These are phyloP conservation scores for Flammula alnicola DNA, from an alignment of 1,284 basidiomycete genomes.

Conservation along the genomic window DNA sequence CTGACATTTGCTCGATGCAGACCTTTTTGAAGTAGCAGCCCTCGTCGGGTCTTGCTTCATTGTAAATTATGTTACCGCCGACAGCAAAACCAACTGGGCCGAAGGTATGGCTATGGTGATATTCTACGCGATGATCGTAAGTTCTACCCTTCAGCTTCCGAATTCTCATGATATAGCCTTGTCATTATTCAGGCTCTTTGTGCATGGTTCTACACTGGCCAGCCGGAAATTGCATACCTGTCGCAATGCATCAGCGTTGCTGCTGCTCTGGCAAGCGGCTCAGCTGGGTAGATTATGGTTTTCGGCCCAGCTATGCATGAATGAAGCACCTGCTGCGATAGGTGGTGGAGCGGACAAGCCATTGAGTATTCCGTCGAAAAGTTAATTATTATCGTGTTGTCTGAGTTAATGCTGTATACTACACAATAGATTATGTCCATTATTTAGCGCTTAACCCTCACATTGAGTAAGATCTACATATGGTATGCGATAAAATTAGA, in stretches of 20 bases:
- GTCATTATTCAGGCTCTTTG: conserved; percentile 46
- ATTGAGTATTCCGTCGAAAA: too few species aligned
- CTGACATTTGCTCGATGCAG: conserved; percentile 17
- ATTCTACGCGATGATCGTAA: conserved; percentile 57
- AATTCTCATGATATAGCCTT: not conserved
- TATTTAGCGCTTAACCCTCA: too few species aligned
- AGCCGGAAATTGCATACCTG: conserved; percentile 38
- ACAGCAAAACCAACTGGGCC: conserved; percentile 73
- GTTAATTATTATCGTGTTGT: too few species aligned
- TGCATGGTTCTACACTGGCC: conserved; percentile 63
- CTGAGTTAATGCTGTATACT: too few species aligned
- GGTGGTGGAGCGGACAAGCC: too few species aligned
- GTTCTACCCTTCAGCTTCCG: conserved; percentile 15
- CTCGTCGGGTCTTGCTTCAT: conserved; percentile 67
- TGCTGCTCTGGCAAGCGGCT: conserved; percentile 21
- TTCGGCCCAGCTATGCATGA: too few species aligned
- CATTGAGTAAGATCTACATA: too few species aligned
- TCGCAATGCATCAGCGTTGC: conserved; percentile 33
- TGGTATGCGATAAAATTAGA: too few species aligned
- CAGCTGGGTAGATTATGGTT: too few species aligned
- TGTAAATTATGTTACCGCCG: conserved; percentile 73
- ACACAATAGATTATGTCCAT: too few species aligned
- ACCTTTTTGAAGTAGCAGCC: conserved; percentile 61
- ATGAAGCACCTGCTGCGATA: too few species aligned
- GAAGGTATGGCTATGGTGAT: conserved; percentile 64